phyloP scores from a whole-genome alignment of 2,329 filamentous ascomycete genomes.

The Neopestalotiopsis sp. region DNA sequence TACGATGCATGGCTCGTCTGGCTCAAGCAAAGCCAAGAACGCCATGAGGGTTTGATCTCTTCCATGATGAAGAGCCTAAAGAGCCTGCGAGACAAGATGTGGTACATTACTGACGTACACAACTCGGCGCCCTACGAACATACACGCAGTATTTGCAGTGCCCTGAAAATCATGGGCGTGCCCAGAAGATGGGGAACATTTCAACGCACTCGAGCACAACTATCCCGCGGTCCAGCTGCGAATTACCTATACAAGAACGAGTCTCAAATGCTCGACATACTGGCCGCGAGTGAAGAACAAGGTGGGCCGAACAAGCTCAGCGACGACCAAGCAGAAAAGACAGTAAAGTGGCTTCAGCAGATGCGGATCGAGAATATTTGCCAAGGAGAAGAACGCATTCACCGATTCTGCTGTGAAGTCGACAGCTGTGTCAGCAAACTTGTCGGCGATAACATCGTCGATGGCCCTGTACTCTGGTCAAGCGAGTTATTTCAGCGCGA shows the following conservation, averaged over 20 bases:
- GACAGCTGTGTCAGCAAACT: constrained; percentile 85
- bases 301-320: constrained; percentile 93
- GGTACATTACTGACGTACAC: constrained; percentile 94
- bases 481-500: constrained; percentile 87
- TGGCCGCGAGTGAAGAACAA: constrained; percentile 82
- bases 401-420: constrained; percentile 90
- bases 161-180: constrained; percentile 87
- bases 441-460: constrained; percentile 81
- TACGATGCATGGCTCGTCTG: constrained; percentile 84
- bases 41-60: constrained; percentile 75
- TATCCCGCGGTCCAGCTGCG: constrained; percentile 52
- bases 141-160: constrained; percentile 82
- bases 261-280: constrained; percentile 83
- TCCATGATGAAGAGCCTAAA: constrained; percentile 75
- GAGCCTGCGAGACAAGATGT: constrained; percentile 93
- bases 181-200: constrained; percentile 60
- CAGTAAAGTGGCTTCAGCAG: constrained; percentile 79
- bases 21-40: constrained; percentile 81
- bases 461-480: constrained; percentile 89
- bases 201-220: constrained; percentile 52
- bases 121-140: constrained; percentile 89
- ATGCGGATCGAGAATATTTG: constrained; percentile 91
- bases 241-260: constrained; percentile 80
- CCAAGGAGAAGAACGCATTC: constrained; percentile 90
- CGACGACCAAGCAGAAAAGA: constrained; percentile 92